phyloP scores from a whole-genome alignment of 2,329 filamentous ascomycete genomes.

The Botryotinia narcissicola region DNA sequence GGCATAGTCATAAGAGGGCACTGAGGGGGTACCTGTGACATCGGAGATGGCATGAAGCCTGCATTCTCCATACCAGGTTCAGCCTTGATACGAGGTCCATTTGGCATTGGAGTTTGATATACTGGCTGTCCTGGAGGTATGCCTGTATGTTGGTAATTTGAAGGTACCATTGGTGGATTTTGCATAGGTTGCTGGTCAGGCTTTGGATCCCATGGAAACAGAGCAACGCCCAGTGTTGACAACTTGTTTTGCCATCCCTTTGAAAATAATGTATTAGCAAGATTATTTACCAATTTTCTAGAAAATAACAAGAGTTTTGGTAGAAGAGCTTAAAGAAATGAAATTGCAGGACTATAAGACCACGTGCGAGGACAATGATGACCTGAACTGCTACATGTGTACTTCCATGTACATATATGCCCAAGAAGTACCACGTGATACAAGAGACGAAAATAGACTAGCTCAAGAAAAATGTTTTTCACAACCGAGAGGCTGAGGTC shows the following conservation, averaged over 20 bases:
- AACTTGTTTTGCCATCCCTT: constrained; percentile 96
- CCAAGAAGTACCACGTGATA: constrained; percentile 25
- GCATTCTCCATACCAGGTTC: constrained; percentile 43
- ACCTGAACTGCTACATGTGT: not conserved
- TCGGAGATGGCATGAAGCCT: constrained; percentile 17
- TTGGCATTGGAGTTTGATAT: constrained; percentile 26
- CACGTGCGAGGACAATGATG: not conserved
- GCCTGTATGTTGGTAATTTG: constrained; percentile 36
- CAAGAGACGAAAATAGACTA: constrained; percentile 29
- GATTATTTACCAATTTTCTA: not conserved
- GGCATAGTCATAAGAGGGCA: constrained; percentile 35
- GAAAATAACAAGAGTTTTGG: not conserved
- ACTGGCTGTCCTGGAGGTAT: constrained; percentile 28
- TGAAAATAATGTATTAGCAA: constrained; percentile 14
- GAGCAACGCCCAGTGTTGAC: constrained; percentile 76
- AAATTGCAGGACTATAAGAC: not conserved
- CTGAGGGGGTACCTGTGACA: constrained; percentile 24
- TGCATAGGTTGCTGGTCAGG: constrained; percentile 56
- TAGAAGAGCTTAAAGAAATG: not conserved
- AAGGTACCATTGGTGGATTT: constrained; percentile 38
- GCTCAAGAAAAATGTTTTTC: constrained; percentile 29
- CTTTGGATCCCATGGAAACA: constrained; percentile 93
- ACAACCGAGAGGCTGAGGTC: constrained; percentile 30
- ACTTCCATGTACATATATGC: not conserved
- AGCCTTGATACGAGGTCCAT: constrained; percentile 41